Base-by-base conservation (phyloP, 768 basidiomycete genomes). In the Phylloporus scabripes region DNA sequence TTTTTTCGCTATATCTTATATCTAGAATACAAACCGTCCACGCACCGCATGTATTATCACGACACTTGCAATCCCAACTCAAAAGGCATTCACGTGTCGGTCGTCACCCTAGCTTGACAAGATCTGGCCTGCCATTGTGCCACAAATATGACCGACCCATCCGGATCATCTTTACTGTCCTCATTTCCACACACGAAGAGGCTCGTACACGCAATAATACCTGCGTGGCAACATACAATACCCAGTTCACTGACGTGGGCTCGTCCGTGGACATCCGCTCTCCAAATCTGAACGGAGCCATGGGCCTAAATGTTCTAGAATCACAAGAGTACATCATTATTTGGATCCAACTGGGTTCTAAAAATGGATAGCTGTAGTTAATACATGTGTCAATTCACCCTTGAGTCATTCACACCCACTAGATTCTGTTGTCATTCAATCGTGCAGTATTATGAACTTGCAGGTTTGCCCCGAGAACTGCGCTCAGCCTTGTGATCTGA, bases 401-500 rank as follows among this genome's bases (percentile, higher is more conserved):
- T 24, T 26, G n/a, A n/a, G 15, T 1, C 14, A 15, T 9, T 24
- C 7, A 14, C 14, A 41, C 24, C 23, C 23, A 15, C 24, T n/a
- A 24, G 7, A 9, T 12, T 42, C n/a, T 29, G 23, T 11, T 40
- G 3, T 26, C 26, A 21, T 14, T 38, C 29, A 20, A 37, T 42
- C 33, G 39, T 24, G 33, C 18, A 31, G 48, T 34, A 15, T 39
- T 6, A 45, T 12, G 38, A 18, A 17, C 24, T 50, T 7, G 12
- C 37, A 12, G 31, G 20, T 39, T 45, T 50, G 10, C 36, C 45
- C n/a, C 38, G 38, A n/a, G 52, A 10, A 36, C 45, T 58, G 44
- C 58, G 58, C 32, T 48, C 36, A 5, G 1, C 36, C 56, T 74
- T 74, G 55, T 74, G 73, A 5, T 68, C 69, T 4, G 54, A 39